Evolutionary conservation across 2,329 filamentous ascomycete species (phyloP).

Genomic region (Colletotrichum australisinense): DNA sequence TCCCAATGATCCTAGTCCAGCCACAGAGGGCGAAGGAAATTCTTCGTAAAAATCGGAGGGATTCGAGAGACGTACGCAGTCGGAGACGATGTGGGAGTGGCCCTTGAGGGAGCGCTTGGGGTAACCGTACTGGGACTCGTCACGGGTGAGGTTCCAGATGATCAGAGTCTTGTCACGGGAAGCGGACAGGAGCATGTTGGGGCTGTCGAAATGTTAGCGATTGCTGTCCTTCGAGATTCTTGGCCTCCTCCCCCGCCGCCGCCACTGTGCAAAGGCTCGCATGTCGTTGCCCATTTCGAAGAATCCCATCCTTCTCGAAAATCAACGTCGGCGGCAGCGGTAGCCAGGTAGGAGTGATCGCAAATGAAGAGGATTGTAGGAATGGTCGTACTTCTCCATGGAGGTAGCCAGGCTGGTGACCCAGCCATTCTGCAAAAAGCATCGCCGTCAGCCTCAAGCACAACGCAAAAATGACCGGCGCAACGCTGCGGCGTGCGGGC

Average conservation of each 20-base stretch:
- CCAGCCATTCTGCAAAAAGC: conserved; percentile 81
- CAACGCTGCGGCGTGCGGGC: conserved; percentile 40
- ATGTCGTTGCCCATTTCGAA: conserved; percentile 27
- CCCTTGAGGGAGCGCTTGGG: conserved; percentile 98
- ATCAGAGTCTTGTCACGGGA: conserved; percentile 99
- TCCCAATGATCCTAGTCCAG: conserved; percentile 7
- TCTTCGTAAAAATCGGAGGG: conserved; percentile 22
- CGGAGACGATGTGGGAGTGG: conserved; percentile 99
- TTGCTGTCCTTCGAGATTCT: conserved; percentile 14
- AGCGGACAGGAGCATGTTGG: conserved; percentile 99
- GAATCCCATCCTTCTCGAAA: neutral
- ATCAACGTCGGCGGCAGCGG: neutral
- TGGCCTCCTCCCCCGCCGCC: conserved; percentile 31
- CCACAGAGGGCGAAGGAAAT: neutral
- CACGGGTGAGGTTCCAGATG: conserved; percentile 99
- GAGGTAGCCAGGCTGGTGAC: conserved; percentile 98
- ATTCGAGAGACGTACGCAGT: conserved; percentile 83
- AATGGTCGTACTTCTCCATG: conserved; percentile 87
- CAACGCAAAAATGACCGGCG: conserved; percentile 35
- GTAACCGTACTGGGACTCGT: conserved; percentile 98
- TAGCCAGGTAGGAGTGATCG: neutral
- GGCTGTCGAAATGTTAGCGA: conserved; percentile 64
- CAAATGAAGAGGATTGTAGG: neutral
- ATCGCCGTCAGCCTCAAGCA: conserved; percentile 36
- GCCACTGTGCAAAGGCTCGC: neutral